Percentiles rank a stretch among this genome's conserved stretches.
phyloP scores from a whole-genome alignment of 495 filamentous ascomycete species.

The Penicillium roqueforti region DNA sequence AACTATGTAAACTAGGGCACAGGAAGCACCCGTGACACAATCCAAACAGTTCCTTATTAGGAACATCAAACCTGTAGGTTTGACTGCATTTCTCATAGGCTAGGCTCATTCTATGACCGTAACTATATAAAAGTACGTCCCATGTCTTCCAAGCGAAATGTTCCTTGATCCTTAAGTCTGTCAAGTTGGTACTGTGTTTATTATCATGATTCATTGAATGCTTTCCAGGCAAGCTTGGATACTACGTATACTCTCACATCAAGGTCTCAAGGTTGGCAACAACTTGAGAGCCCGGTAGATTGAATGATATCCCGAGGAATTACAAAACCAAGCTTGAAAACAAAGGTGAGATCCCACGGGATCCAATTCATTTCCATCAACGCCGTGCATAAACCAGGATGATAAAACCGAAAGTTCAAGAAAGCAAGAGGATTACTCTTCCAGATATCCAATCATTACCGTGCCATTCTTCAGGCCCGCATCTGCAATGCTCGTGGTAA shows the following conservation, averaged over 20 bases:
- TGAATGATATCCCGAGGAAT: neutral
- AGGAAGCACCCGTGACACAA: neutral
- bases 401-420: neutral
- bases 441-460: slow-evolving; percentile 86
- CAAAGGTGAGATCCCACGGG: slow-evolving; percentile 2
- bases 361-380: slow-evolving; percentile 9
- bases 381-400: slow-evolving; percentile 11
- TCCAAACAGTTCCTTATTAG: neutral
- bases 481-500: slow-evolving; percentile 70
- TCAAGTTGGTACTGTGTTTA: neutral
- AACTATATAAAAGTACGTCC: too few species aligned
- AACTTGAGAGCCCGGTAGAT: neutral
- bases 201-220: slow-evolving; percentile 9
- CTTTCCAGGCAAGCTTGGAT: neutral
- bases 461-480: slow-evolving; percentile 87
- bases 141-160: too few species aligned
- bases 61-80: neutral
- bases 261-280: neutral
- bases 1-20: neutral
- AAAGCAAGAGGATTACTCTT: slow-evolving; percentile 44
- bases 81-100: too few species aligned
- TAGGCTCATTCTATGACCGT: too few species aligned
- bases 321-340: neutral
- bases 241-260: neutral
- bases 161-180: neutral